These are phyloP conservation scores for Metschnikowia drakensbergensis DNA, from an alignment of 805 yeast species.

Conservation along the genomic window DNA sequence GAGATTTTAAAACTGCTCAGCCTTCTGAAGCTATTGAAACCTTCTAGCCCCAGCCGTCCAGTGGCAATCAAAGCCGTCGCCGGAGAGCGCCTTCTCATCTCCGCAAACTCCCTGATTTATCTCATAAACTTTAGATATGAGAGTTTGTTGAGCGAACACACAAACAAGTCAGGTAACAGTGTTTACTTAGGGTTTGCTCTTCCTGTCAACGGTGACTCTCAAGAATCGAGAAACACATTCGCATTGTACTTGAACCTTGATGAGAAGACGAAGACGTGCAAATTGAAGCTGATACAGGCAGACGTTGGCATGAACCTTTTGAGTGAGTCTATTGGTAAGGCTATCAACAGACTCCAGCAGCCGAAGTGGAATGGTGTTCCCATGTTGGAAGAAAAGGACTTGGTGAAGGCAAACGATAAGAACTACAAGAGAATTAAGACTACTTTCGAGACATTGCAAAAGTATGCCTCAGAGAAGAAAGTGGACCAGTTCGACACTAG, in stretches of 20 bases:
- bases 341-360: conserved; percentile 26
- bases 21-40: conserved; percentile 18
- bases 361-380: conserved; percentile 26
- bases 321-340: conserved; percentile 67
- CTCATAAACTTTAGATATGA: conserved; percentile 44
- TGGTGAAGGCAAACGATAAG: conserved; percentile 15
- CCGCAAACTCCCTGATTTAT: conserved; percentile 37
- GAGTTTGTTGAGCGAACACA: conserved; percentile 33
- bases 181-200: conserved; percentile 20
- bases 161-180: conserved; percentile 26
- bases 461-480: conserved; percentile 4
- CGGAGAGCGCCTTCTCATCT: conserved; percentile 44
- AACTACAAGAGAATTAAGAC: conserved; percentile 16
- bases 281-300: conserved; percentile 44
- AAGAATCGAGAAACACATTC: conserved; percentile 38
- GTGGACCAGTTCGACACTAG: conserved; percentile 20
- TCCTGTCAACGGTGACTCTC: conserved; percentile 42
- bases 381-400: conserved; percentile 20
- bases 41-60: conserved; percentile 4
- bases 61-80: conserved; percentile 39
- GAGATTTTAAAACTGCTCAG: conserved; percentile 18
- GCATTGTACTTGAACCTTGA: conserved; percentile 41
- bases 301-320: conserved; percentile 66
- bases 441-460: conserved; percentile 16
- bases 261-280: conserved; percentile 40